Base-by-base conservation (phyloP, 2,329 filamentous ascomycete genomes). In the Lecanosticta acicola region DNA sequence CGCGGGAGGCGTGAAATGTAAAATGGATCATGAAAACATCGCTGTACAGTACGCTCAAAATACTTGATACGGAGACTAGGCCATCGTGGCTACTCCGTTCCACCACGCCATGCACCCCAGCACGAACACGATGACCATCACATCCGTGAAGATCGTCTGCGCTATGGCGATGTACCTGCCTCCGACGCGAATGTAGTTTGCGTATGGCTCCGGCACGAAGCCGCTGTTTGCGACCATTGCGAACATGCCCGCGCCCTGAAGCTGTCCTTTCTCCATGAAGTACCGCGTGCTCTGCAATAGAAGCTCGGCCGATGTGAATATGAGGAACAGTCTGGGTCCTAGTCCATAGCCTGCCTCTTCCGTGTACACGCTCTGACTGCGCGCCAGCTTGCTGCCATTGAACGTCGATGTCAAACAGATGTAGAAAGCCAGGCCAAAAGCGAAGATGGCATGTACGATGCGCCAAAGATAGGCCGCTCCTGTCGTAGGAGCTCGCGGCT, bases 261-360 rank as follows among this genome's bases (percentile, higher is more conserved):
- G 63, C 49, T 68, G 68, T 20, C 76, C 76, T 56, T 78, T 79
- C 57, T 88, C 84, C 41, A 87, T 61, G 56, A 88, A 80, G 63
- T 84, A 86, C 18, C 85, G 74, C 21, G 78, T 81, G 1, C 80
- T 84, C 53, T 91, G 79, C 52, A 91, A 71, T 43, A 87, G 63
- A 9, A 87, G 75, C 69, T 93, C 85, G 24, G 80, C 82, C 0
- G 85, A 87, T 4, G 85, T 83, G 62, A 91, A 93, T n/a, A 85
- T 76, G 71, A 82, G 87, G 66, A 91, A 89, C 67, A 89, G 83
- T 50, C 75, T 73, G 37, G 71, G 71, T 33, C 72, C 70, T 29
- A 65, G 59, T 39, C 67, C 66, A 13, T 67, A 63, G 21, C 71
- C 66, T 1, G 59, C 60, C 5, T 67, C 57, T 37, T 60, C 62